A percentile compares a stretch with the other conserved stretches of the same genome.
These are phyloP conservation scores for Sanghuangporus baumii DNA, from an alignment of 1,284 basidiomycete species.

Conservation along the genomic window DNA sequence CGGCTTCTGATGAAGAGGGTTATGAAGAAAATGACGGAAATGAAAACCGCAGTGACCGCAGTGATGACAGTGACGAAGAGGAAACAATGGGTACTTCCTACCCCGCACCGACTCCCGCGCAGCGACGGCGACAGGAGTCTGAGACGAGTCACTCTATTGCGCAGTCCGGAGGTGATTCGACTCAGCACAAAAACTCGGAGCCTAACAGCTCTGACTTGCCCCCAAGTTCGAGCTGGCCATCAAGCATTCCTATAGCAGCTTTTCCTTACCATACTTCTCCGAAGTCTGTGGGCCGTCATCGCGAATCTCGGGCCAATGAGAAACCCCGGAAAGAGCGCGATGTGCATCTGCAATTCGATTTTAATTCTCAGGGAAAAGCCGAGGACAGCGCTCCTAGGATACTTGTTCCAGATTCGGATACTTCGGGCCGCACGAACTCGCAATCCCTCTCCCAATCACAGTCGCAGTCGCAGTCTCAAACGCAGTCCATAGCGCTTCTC, in stretches of 20 bases:
- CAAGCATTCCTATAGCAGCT: neutral
- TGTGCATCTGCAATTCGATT: neutral
- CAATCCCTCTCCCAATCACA: constrained; percentile 15
- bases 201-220: neutral
- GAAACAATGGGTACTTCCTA: neutral
- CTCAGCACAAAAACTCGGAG: neutral
- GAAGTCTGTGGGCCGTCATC: neutral
- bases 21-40: neutral
- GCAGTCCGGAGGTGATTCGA: neutral
- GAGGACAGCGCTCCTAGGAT: constrained; percentile 3
- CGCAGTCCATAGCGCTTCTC: neutral
- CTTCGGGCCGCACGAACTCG: constrained; percentile 2
- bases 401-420: constrained; percentile 15
- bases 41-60: neutral
- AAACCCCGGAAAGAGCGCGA: neutral
- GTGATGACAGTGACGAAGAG: neutral
- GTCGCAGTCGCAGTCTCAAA: constrained; percentile 3
- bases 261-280: constrained; percentile 1
- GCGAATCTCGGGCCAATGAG: neutral
- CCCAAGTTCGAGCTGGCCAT: neutral
- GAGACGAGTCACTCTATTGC: neutral
- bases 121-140: neutral
- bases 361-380: neutral
- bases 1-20: neutral
- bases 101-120: constrained; percentile 1